Evolutionary conservation across 306 rosid species (phyloP).

Genomic region (Hippophae tibetana): DNA sequence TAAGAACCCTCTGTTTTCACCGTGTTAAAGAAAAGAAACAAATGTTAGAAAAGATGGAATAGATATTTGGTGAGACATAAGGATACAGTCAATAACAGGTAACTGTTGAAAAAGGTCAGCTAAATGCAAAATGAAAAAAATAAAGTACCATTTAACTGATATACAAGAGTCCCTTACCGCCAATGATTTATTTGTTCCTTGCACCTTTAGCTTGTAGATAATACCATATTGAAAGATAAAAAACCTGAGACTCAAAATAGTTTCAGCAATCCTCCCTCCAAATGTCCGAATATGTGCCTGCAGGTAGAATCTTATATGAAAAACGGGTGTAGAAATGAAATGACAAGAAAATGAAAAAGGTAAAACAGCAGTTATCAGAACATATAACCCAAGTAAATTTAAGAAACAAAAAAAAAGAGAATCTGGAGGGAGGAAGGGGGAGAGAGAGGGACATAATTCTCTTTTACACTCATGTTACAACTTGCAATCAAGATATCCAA

Average conservation of each 20-base stretch:
- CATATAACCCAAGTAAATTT: too few species aligned
- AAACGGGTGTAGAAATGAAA: background rate
- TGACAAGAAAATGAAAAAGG: background rate
- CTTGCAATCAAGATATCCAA: too few species aligned
- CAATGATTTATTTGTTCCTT: constrained; percentile 58
- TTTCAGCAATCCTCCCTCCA: constrained; percentile 71
- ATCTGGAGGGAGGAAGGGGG: too few species aligned
- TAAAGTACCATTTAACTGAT: background rate
- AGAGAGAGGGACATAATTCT: too few species aligned
- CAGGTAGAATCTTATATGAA: background rate
- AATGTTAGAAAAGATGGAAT: too few species aligned
- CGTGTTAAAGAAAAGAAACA: too few species aligned
- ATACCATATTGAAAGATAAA: constrained; percentile 92
- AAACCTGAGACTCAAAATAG: constrained; percentile 77
- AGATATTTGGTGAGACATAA: background rate
- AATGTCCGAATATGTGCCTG: constrained; percentile 79
- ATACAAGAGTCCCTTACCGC: constrained; percentile 39
- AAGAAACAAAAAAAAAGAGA: too few species aligned
- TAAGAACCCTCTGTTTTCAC: too few species aligned
- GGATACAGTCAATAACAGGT: background rate
- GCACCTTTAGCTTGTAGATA: constrained; percentile 66
- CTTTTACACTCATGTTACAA: too few species aligned
- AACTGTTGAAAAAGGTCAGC: background rate
- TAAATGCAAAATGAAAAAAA: background rate
- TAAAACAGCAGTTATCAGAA: background rate